A percentile compares a stretch with the other conserved stretches of the same genome.
These are phyloP conservation scores for Marasmius fiardii DNA, from an alignment of 1,284 basidiomycete species.

Conservation along the genomic window DNA sequence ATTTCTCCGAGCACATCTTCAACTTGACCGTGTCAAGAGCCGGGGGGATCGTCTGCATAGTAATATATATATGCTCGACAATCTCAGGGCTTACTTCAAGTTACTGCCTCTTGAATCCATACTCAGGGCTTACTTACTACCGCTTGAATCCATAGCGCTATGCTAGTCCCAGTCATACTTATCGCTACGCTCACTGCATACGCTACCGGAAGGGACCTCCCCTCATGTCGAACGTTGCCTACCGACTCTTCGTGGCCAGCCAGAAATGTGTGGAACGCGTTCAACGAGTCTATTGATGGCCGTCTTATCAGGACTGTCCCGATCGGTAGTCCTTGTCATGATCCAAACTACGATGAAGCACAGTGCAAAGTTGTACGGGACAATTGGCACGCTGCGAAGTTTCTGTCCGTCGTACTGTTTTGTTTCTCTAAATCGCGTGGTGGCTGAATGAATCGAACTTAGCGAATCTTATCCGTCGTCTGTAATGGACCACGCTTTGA, in stretches of 20 bases:
- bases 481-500: slow-evolving; percentile 15
- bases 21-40: no score
- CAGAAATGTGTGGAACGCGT: slow-evolving; percentile 17
- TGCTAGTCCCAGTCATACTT: neutral
- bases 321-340: slow-evolving; percentile 18
- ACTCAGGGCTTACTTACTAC: no score
- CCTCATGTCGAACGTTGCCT: slow-evolving; percentile 1
- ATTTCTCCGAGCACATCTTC: no score
- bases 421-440: no score
- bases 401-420: neutral
- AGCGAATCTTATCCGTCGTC: slow-evolving; percentile 15
- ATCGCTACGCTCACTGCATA: neutral
- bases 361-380: slow-evolving; percentile 9
- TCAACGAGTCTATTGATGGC: slow-evolving; percentile 20
- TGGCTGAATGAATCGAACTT: neutral
- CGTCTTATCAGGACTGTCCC: slow-evolving; percentile 20
- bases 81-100: no score
- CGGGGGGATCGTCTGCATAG: no score
- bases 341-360: slow-evolving; percentile 11
- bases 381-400: slow-evolving; percentile 14
- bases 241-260: slow-evolving; percentile 20
- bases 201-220: neutral
- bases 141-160: no score
- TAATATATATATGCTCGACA: no score
- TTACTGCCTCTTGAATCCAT: no score